Evolutionary conservation across 371 early-diverging fungal species (phyloP).

Genomic region (Syncephalastrum sp.): DNA sequence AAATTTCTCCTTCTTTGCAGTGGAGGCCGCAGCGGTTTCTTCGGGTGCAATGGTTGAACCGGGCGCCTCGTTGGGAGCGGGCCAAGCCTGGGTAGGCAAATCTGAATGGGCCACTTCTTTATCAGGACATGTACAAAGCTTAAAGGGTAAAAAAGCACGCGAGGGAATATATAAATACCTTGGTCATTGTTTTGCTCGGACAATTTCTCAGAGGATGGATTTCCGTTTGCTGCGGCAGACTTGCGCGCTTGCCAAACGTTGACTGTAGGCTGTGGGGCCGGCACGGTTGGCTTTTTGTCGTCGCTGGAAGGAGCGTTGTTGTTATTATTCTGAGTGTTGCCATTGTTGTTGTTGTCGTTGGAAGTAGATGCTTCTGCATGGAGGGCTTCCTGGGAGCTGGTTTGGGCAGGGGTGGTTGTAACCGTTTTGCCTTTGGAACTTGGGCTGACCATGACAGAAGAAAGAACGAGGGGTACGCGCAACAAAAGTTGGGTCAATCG

Average conservation of each 20-base stretch:
- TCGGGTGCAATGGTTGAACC: slow-evolving; percentile 23
- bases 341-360: slow-evolving; percentile 7
- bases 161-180: neutral
- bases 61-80: slow-evolving; percentile 46
- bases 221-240: slow-evolving; percentile 23
- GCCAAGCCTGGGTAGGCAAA: slow-evolving; percentile 29
- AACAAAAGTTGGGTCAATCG: too few relatives aligned
- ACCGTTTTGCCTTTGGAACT: too few relatives aligned
- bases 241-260: slow-evolving; percentile 58
- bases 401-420: slow-evolving; percentile 3
- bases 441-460: slow-evolving; percentile 4
- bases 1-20: slow-evolving; percentile 36
- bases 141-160: slow-evolving; percentile 1
- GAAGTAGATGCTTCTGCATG: slow-evolving; percentile 5
- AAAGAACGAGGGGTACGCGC: too few relatives aligned
- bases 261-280: slow-evolving; percentile 53
- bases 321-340: neutral
- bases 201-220: slow-evolving; percentile 1
- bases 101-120: neutral
- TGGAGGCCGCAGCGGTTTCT: slow-evolving; percentile 19
- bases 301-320: neutral
- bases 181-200: slow-evolving; percentile 16
- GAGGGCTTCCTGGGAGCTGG: neutral
- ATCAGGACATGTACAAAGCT: neutral
- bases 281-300: slow-evolving; percentile 29